Conservation (phyloP, 2,329 filamentous ascomycete genomes). For the Nannizzia gypsea region DNA sequence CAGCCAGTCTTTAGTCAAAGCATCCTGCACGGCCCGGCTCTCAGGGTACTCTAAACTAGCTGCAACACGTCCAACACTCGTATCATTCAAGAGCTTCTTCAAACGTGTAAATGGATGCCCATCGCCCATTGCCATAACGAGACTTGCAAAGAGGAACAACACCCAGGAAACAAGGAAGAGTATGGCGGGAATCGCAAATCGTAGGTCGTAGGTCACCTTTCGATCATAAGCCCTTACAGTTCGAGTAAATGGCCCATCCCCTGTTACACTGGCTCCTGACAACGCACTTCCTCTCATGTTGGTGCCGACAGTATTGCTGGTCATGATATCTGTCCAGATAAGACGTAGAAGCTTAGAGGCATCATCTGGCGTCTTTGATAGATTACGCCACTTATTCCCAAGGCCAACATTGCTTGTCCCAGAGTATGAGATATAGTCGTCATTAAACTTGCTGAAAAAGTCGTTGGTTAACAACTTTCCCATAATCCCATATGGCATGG, state of each 20-base stretch:
- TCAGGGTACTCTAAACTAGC: not conserved
- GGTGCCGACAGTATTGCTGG: conserved; percentile 35
- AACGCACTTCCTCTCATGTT: conserved; percentile 6
- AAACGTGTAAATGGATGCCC: not conserved
- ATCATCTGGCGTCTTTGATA: conserved; percentile 18
- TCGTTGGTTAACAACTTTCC: conserved; percentile 10
- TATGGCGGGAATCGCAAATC: conserved; percentile 22
- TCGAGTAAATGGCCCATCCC: not conserved
- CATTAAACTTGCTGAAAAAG: conserved; percentile 21
- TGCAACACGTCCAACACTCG: not conserved
- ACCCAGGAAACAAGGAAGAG: conserved; percentile 8
- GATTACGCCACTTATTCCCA: conserved; percentile 31
- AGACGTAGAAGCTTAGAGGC: conserved; percentile 32
- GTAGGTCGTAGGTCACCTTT: conserved; percentile 20
- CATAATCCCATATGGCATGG: not conserved
- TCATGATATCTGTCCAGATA: conserved; percentile 36
- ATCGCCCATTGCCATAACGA: not conserved
- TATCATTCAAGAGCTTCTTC: conserved; percentile 4
- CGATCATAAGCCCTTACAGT: conserved; percentile 2
- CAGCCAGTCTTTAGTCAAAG: not conserved
- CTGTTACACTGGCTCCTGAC: not conserved
- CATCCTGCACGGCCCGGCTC: not conserved
- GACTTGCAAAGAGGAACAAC: not conserved
- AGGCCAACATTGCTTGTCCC: conserved; percentile 31
- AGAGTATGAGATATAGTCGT: conserved; percentile 21